These are phyloP conservation scores for Nicotiana attenuata DNA, from an alignment of 257 asterid genomes.

Conservation along the genomic window DNA sequence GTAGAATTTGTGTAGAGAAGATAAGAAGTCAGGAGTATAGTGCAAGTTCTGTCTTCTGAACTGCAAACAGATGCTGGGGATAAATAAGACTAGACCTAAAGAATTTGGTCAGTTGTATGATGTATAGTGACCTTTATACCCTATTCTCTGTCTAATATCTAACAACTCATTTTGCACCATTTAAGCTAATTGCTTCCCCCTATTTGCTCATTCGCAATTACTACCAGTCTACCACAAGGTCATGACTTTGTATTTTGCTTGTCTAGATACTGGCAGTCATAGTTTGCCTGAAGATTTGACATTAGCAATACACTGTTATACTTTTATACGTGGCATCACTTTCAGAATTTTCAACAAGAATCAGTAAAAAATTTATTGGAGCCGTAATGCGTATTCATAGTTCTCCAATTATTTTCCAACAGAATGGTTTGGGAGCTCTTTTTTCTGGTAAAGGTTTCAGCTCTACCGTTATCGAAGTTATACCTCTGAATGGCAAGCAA, in stretches of 20 bases:
- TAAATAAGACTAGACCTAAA: not conserved
- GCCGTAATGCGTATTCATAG: not conserved
- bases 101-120: not conserved
- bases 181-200: too few relatives aligned
- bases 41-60: not conserved
- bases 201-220: too few relatives aligned
- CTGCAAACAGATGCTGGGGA: not conserved
- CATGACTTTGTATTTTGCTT: not conserved
- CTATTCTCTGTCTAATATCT: not conserved
- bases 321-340: not conserved
- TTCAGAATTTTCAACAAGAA: not conserved
- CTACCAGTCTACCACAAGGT: too few relatives aligned
- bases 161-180: not conserved
- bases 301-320: not conserved
- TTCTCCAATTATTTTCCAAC: not conserved
- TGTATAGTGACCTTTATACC: not conserved
- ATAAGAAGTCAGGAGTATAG: not conserved
- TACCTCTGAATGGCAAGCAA: conserved; percentile 4
- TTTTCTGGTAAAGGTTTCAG: not conserved
- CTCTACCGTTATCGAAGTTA: not conserved
- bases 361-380: not conserved
- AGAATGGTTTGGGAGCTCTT: not conserved
- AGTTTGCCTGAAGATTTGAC: not conserved
- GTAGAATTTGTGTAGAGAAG: not conserved
- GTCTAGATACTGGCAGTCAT: not conserved